Percentiles rank a stretch among this genome's conserved stretches.
Evolutionary conservation across 2,329 filamentous ascomycete species (phyloP).

Genomic region (Simplicillium aogashimaense): DNA sequence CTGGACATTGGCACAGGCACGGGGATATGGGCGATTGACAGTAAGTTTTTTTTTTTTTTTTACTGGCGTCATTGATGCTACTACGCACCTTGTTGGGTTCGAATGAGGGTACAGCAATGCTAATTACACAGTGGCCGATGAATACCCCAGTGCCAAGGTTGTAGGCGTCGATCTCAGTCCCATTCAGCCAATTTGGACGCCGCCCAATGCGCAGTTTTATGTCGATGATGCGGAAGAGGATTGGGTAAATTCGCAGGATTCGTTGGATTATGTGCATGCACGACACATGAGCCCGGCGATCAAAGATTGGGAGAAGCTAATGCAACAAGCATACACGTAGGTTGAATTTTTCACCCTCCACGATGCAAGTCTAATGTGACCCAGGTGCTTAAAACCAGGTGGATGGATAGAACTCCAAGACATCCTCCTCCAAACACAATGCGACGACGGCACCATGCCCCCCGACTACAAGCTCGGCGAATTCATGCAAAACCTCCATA

Average conservation of each 20-base stretch:
- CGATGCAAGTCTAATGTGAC: neutral
- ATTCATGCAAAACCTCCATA: conserved; percentile 17
- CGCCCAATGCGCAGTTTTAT: conserved; percentile 28
- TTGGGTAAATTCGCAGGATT: conserved; percentile 15
- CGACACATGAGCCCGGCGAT: conserved; percentile 24
- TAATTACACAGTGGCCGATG: conserved; percentile 13
- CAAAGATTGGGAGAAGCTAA: conserved; percentile 12
- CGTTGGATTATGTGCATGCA: conserved; percentile 19
- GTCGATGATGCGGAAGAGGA: conserved; percentile 24
- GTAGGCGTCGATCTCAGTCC: conserved; percentile 28
- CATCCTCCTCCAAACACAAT: conserved; percentile 14
- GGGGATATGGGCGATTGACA: conserved; percentile 18
- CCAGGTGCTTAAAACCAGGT: conserved; percentile 24
- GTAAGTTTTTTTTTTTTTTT: neutral
- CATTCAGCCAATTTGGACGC: conserved; percentile 27
- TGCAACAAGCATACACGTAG: conserved; percentile 13
- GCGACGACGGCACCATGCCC: conserved; percentile 17
- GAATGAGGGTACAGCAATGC: too few relatives aligned
- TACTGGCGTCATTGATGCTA: too few relatives aligned
- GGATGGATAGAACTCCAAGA: conserved; percentile 35
- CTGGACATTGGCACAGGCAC: conserved; percentile 40
- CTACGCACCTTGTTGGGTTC: neutral
- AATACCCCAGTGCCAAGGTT: conserved; percentile 26
- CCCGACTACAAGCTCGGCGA: conserved; percentile 14
- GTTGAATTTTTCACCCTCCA: too few relatives aligned